Percentiles rank a stretch among this genome's conserved stretches.
Conservation (phyloP, 1,139 yeast genomes). For the Blastobotrys buckinghamii region DNA sequence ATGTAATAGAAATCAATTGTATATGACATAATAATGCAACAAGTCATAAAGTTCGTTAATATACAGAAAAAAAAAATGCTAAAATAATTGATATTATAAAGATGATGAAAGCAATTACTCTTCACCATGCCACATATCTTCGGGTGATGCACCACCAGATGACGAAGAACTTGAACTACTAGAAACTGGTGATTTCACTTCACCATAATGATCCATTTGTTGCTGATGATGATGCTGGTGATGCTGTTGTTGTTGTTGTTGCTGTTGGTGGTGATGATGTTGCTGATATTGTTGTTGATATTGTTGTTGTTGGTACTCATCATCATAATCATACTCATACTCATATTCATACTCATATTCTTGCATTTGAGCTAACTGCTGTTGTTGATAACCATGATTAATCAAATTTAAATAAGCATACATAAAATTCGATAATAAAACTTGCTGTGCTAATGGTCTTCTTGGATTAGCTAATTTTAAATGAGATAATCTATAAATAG, state of each 20-base stretch:
- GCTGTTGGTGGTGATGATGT: neutral
- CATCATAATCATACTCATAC: constrained; percentile 16
- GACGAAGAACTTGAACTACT: constrained; percentile 1
- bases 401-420: constrained; percentile 92
- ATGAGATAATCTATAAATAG: constrained; percentile 87
- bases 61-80: too few relatives aligned
- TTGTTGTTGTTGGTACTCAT: constrained; percentile 7
- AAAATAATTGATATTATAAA: too few relatives aligned
- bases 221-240: neutral
- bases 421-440: constrained; percentile 89
- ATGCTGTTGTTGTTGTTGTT: constrained; percentile 4
- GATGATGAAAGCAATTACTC: neutral
- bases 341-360: constrained; percentile 19
- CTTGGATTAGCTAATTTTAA: constrained; percentile 90
- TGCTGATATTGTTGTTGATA: constrained; percentile 5
- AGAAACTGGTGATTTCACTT: constrained; percentile 1
- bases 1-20: too few relatives aligned
- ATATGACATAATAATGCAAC: too few relatives aligned
- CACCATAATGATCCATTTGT: neutral
- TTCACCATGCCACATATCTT: constrained; percentile 10
- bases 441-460: constrained; percentile 87
- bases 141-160: constrained; percentile 7
- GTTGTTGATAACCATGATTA: constrained; percentile 51
- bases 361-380: constrained; percentile 22
- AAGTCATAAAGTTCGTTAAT: too few relatives aligned